Evolutionary conservation across 2,329 filamentous ascomycete genomes (phyloP).

Genomic region (Aspergillus sp.): DNA sequence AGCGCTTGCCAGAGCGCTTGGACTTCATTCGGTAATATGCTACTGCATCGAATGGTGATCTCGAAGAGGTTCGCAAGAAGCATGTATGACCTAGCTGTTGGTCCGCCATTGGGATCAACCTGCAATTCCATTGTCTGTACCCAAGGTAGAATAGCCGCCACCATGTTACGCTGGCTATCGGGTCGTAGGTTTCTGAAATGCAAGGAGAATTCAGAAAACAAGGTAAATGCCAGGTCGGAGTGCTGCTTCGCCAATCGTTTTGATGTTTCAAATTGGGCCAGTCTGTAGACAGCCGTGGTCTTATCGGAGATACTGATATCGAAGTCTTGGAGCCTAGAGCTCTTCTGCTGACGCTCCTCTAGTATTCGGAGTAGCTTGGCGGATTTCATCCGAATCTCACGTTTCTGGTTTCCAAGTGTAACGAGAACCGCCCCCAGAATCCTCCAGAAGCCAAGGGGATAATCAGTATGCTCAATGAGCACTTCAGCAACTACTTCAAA

Average conservation of each 20-base stretch:
- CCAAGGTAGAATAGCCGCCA: slow-evolving; percentile 93
- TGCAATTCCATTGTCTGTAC: slow-evolving; percentile 91
- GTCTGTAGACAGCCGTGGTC: slow-evolving; percentile 95
- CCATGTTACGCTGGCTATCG: slow-evolving; percentile 83
- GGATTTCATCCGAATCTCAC: slow-evolving; percentile 83
- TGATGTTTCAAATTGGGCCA: slow-evolving; percentile 95
- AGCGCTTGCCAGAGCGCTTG: slow-evolving; percentile 96
- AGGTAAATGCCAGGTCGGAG: slow-evolving; percentile 80
- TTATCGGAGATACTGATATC: slow-evolving; percentile 99
- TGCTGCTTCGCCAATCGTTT: slow-evolving; percentile 85
- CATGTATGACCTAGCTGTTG: slow-evolving; percentile 89
- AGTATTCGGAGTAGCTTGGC: slow-evolving; percentile 73
- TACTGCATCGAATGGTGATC: slow-evolving; percentile 89
- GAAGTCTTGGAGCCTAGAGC: slow-evolving; percentile 90
- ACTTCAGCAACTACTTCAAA: slow-evolving; percentile 90
- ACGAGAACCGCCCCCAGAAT: slow-evolving; percentile 83
- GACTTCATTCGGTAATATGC: slow-evolving; percentile 87
- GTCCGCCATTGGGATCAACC: slow-evolving; percentile 84
- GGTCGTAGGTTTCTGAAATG: slow-evolving; percentile 87
- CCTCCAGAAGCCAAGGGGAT: slow-evolving; percentile 84
- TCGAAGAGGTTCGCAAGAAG: slow-evolving; percentile 91
- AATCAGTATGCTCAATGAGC: slow-evolving; percentile 75
- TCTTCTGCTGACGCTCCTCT: slow-evolving; percentile 77
- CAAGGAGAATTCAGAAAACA: slow-evolving; percentile 91
- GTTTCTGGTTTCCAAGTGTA: slow-evolving; percentile 86